Evolutionary conservation across 768 basidiomycete species (phyloP).

Genomic region (Rubroboletus pulcherrimus): DNA sequence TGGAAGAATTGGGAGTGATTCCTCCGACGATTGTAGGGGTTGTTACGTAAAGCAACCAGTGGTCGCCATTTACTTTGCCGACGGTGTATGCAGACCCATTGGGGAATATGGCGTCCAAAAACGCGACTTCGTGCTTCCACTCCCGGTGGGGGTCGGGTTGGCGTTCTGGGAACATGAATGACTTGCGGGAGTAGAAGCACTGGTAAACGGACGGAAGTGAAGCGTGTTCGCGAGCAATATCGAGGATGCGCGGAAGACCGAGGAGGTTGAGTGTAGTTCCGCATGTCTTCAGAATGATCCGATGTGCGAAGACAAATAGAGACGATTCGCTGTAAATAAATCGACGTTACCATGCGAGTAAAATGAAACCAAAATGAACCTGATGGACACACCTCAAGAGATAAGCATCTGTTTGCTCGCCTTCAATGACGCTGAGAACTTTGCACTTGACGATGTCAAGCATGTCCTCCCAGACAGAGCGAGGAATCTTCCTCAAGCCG

Average conservation of each 20-base stretch:
- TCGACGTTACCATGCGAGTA: conserved; percentile 9
- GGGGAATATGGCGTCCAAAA: conserved; percentile 84
- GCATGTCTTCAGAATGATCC: conserved; percentile 97
- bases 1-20: conserved; percentile 19
- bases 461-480: conserved; percentile 92
- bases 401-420: conserved; percentile 92
- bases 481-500: conserved; percentile 75
- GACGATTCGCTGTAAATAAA: conserved; percentile 82
- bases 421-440: conserved; percentile 85
- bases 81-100: conserved; percentile 93
- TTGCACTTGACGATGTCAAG: conserved; percentile 95
- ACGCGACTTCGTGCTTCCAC: conserved; percentile 92
- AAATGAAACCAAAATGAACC: conserved; percentile 3
- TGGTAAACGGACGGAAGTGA: conserved; percentile 71
- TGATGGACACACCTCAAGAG: conserved; percentile 72
- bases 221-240: conserved; percentile 76
- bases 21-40: conserved; percentile 41
- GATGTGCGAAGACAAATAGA: conserved; percentile 90
- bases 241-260: conserved; percentile 90
- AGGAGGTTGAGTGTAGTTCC: conserved; percentile 97
- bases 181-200: conserved; percentile 97
- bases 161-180: conserved; percentile 98
- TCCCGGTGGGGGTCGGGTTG: conserved; percentile 90
- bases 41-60: conserved; percentile 96
- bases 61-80: conserved; percentile 96